Percentiles rank a stretch among this genome's conserved stretches.
These are phyloP conservation scores for Glycine latifolia DNA, from an alignment of 306 rosid genomes.

Conservation along the genomic window DNA sequence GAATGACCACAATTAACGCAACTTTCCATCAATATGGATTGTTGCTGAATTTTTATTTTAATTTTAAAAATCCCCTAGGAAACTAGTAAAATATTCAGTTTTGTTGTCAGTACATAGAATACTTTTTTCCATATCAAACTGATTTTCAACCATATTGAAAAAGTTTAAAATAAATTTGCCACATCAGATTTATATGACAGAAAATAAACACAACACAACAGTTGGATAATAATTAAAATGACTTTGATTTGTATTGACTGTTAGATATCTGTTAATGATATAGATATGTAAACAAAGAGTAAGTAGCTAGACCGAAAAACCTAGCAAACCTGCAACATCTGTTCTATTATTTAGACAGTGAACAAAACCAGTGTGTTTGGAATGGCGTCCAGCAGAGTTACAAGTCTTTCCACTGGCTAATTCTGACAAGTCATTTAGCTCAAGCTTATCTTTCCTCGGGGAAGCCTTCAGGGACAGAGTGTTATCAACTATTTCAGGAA, in stretches of 20 bases:
- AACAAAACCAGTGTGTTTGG: conserved; percentile 39
- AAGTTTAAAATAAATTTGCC: neutral
- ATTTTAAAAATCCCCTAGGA: neutral
- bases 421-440: conserved; percentile 44
- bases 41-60: neutral
- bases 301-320: conserved; percentile 24
- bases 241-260: neutral
- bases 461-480: conserved; percentile 49
- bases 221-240: neutral
- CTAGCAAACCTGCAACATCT: conserved; percentile 52
- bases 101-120: neutral
- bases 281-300: neutral
- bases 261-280: neutral
- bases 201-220: too few relatives aligned
- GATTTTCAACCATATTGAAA: neutral
- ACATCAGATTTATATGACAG: neutral
- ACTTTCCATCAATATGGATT: neutral
- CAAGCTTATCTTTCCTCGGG: conserved; percentile 46
- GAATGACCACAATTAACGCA: too few relatives aligned
- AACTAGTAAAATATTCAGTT: neutral
- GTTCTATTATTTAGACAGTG: conserved; percentile 38
- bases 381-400: conserved; percentile 36
- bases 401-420: conserved; percentile 40
- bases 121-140: neutral
- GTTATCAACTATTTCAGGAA: conserved; percentile 59